A percentile compares a stretch with the other conserved stretches of the same genome.
phyloP scores from a whole-genome alignment of 352 stramenopile species.

The Pythium phragmiticola region DNA sequence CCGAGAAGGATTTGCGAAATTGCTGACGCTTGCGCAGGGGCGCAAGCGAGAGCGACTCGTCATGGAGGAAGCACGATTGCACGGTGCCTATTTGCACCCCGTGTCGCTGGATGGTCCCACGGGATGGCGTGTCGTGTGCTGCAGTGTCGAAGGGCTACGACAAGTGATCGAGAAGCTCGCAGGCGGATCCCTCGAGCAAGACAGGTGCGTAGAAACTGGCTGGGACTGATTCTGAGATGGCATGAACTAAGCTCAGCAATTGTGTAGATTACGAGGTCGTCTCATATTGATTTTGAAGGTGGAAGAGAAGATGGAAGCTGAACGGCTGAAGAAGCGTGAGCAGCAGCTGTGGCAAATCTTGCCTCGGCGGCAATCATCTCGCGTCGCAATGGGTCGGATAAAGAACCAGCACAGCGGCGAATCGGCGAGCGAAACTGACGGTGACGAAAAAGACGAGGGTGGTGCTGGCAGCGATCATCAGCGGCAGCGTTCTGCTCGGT shows the following conservation, averaged over 20 bases:
- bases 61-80: conserved; percentile 59
- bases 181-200: conserved; percentile 73
- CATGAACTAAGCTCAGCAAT: neutral
- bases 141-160: conserved; percentile 60
- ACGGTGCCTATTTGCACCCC: conserved; percentile 32
- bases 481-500: conserved; percentile 3
- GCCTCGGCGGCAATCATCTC: conserved; percentile 77
- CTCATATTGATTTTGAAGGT: conserved; percentile 80
- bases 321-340: conserved; percentile 67
- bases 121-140: conserved; percentile 71
- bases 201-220: conserved; percentile 33
- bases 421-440: conserved; percentile 50
- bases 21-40: conserved; percentile 51
- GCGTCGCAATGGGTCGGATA: conserved; percentile 79
- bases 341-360: conserved; percentile 71
- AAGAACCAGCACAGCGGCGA: conserved; percentile 53
- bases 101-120: conserved; percentile 48
- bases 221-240: neutral
- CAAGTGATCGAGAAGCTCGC: conserved; percentile 47
- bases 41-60: conserved; percentile 55
- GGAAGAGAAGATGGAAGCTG: conserved; percentile 66
- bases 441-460: conserved; percentile 5
- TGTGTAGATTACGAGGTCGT: conserved; percentile 50
- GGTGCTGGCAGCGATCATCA: neutral
- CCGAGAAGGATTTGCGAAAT: conserved; percentile 65